Evolutionary conservation across 192 early-diverging fungal species (phyloP).

Genomic region (Mortierella claussenii): DNA sequence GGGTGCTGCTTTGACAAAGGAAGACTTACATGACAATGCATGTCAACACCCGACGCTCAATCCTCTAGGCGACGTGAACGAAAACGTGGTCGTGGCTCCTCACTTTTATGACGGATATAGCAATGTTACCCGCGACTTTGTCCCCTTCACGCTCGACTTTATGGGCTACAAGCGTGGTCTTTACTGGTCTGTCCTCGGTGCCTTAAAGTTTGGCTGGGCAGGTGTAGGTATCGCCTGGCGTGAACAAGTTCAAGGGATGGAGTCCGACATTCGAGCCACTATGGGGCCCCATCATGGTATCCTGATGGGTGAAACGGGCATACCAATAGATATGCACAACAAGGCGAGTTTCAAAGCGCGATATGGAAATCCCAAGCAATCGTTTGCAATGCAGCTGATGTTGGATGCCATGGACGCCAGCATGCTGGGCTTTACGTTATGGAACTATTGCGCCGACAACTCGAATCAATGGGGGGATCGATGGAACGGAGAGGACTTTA

Average conservation of each 20-base stretch:
- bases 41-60: conserved; percentile 32
- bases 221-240: conserved; percentile 16
- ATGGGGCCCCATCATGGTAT: conserved; percentile 27
- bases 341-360: conserved; percentile 34
- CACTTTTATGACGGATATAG: conserved; percentile 50
- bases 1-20: neutral
- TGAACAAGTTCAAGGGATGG: conserved; percentile 28
- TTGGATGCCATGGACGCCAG: conserved; percentile 60
- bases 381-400: conserved; percentile 58
- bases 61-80: conserved; percentile 38
- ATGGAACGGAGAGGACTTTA: conserved; percentile 68
- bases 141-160: conserved; percentile 38
- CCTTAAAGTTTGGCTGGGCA: conserved; percentile 33
- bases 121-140: conserved; percentile 48
- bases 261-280: conserved; percentile 22
- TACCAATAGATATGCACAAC: conserved; percentile 44
- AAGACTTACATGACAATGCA: conserved; percentile 31
- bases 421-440: conserved; percentile 59
- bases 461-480: conserved; percentile 59
- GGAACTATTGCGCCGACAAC: conserved; percentile 66
- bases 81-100: conserved; percentile 43
- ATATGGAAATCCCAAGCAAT: conserved; percentile 51
- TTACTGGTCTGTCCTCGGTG: conserved; percentile 34
- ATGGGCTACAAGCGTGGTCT: conserved; percentile 39
- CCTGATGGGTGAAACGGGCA: conserved; percentile 44